Percentiles rank a stretch among this genome's conserved stretches.
Conservation (phyloP, 2,329 filamentous ascomycete species). For the Alternaria ethzedia region DNA sequence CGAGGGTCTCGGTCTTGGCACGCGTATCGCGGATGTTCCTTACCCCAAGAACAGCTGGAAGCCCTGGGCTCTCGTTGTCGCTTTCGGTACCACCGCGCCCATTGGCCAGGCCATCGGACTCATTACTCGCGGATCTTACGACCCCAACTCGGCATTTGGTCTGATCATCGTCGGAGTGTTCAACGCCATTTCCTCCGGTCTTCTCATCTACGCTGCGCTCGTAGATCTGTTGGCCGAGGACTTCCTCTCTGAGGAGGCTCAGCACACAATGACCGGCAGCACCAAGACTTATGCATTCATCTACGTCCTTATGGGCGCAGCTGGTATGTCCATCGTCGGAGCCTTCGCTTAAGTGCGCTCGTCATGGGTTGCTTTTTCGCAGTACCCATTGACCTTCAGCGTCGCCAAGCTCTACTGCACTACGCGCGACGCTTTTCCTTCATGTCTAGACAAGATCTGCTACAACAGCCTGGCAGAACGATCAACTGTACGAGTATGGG, state of each 20-base stretch:
- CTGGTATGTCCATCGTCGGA: slow-evolving; percentile 40
- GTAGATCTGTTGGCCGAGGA: slow-evolving; percentile 70
- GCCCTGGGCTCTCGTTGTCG: slow-evolving; percentile 67
- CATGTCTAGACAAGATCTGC: slow-evolving; percentile 1
- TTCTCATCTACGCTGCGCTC: slow-evolving; percentile 67
- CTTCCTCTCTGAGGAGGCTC: slow-evolving; percentile 61
- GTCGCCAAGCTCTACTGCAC: slow-evolving; percentile 12
- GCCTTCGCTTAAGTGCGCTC: slow-evolving; percentile 5
- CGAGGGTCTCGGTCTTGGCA: slow-evolving; percentile 68
- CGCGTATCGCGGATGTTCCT: slow-evolving; percentile 64
- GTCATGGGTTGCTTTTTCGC: not conserved
- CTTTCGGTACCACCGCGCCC: slow-evolving; percentile 69
- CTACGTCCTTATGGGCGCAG: slow-evolving; percentile 47
- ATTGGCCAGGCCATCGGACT: slow-evolving; percentile 71
- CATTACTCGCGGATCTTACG: slow-evolving; percentile 62
- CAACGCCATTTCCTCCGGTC: slow-evolving; percentile 69
- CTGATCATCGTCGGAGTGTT: slow-evolving; percentile 69
- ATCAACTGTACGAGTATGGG: slow-evolving; percentile 23
- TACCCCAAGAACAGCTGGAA: slow-evolving; percentile 63
- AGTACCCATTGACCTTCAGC: not conserved
- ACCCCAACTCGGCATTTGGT: slow-evolving; percentile 68
- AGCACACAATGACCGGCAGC: slow-evolving; percentile 57
- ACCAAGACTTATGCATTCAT: slow-evolving; percentile 62
- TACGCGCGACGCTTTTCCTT: slow-evolving; percentile 1
- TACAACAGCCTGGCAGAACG: not conserved